Percentiles rank a stretch among this genome's conserved stretches.
phyloP scores from a whole-genome alignment of 768 basidiomycete species.

The Sarcodon aspratus region DNA sequence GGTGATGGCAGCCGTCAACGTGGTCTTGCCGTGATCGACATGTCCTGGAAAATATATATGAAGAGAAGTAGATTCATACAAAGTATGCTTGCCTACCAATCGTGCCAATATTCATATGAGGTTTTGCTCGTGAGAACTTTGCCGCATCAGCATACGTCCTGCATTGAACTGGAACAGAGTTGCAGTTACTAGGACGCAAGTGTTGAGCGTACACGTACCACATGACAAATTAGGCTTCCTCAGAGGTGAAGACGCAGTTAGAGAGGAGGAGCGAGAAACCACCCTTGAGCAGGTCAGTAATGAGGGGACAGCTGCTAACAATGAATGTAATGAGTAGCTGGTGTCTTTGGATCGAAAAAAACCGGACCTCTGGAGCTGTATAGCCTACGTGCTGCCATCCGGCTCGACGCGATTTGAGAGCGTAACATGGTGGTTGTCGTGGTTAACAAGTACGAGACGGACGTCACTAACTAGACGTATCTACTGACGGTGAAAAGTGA shows the following conservation, averaged over 20 bases:
- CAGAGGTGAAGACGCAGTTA: not conserved
- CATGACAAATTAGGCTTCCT: not conserved
- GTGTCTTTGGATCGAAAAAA: constrained; percentile 6
- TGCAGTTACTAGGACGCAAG: not conserved
- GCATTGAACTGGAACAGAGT: constrained; percentile 28
- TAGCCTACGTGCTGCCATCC: constrained; percentile 36
- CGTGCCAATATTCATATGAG: constrained; percentile 93
- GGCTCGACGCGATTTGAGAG: constrained; percentile 35
- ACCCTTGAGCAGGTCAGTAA: too few species aligned
- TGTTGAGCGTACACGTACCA: not conserved
- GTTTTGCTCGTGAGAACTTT: constrained; percentile 65
- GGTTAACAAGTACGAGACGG: not conserved
- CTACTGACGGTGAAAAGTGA: not conserved
- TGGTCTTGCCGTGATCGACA: constrained; percentile 98
- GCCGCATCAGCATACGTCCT: constrained; percentile 68
- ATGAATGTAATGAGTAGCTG: constrained; percentile 15
- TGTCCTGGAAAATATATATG: constrained; percentile 41
- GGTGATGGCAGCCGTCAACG: constrained; percentile 91
- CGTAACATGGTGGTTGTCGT: constrained; percentile 28
- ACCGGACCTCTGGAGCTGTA: constrained; percentile 32
- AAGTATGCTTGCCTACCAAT: constrained; percentile 46
- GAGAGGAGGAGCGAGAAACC: too few species aligned
- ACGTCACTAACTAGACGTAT: not conserved
- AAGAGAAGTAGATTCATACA: not conserved
- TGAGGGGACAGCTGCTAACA: not conserved